phyloP scores from a whole-genome alignment of 2,329 filamentous ascomycete species.

The Ascochyta fabae region DNA sequence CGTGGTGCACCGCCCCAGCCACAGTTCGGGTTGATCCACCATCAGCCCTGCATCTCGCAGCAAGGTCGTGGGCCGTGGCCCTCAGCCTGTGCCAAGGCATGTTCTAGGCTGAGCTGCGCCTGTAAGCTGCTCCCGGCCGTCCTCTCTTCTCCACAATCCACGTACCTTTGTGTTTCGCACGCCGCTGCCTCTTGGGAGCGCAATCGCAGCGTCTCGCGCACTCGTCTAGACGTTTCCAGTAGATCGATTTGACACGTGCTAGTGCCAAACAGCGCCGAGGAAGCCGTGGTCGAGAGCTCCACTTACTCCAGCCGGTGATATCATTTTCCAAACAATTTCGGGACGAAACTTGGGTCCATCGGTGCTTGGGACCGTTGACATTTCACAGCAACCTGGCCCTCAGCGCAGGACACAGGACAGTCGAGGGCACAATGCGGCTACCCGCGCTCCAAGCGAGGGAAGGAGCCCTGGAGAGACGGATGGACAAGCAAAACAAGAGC shows the following conservation, averaged over 20 bases:
- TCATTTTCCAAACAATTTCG: slow-evolving; percentile 29
- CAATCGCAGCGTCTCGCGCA: slow-evolving; percentile 10
- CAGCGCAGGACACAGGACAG: slow-evolving; percentile 11
- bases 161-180: slow-evolving; percentile 2
- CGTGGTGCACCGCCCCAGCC: slow-evolving; percentile 21
- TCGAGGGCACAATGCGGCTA: slow-evolving; percentile 35
- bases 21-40: slow-evolving; percentile 24
- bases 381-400: slow-evolving; percentile 14
- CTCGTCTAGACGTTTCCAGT: slow-evolving; percentile 10
- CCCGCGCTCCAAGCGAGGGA: slow-evolving; percentile 30
- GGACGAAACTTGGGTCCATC: slow-evolving; percentile 12
- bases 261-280: slow-evolving; percentile 27
- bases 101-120: slow-evolving; percentile 30
- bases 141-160: slow-evolving; percentile 5
- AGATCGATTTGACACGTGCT: slow-evolving; percentile 20
- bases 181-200: slow-evolving; percentile 2
- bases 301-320: slow-evolving; percentile 33
- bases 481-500: slow-evolving; percentile 31
- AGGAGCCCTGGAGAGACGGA: slow-evolving; percentile 29
- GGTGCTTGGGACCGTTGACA: background rate
- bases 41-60: slow-evolving; percentile 27
- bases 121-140: slow-evolving; percentile 14
- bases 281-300: slow-evolving; percentile 27
- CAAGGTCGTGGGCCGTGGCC: slow-evolving; percentile 1
- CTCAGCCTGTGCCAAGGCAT: slow-evolving; percentile 33